Conservation (phyloP, 257 asterid genomes). For the Solanum paucissectum region DNA sequence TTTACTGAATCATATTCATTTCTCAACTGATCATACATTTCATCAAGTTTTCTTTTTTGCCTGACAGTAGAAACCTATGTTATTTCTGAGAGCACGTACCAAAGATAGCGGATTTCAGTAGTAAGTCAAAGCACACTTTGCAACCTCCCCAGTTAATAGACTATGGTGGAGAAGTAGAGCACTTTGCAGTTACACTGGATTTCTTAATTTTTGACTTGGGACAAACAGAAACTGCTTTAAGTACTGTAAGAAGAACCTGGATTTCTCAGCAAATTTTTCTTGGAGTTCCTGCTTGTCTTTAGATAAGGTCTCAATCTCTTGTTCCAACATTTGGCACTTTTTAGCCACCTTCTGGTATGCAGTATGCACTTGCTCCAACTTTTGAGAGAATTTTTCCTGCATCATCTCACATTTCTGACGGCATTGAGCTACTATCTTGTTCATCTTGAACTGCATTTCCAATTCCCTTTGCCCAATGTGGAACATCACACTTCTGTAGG, state of each 20-base stretch:
- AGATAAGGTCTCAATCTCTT: conserved; percentile 62
- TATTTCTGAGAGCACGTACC: background rate
- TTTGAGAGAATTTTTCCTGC: conserved; percentile 84
- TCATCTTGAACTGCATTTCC: conserved; percentile 87
- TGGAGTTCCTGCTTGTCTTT: conserved; percentile 93
- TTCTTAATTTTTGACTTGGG: background rate
- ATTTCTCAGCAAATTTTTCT: conserved; percentile 83
- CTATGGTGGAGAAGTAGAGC: background rate
- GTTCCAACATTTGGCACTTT: conserved; percentile 88
- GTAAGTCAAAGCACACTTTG: background rate
- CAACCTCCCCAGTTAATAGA: background rate
- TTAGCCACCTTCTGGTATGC: conserved; percentile 82
- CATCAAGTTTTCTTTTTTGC: conserved; percentile 98
- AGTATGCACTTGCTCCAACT: conserved; percentile 72
- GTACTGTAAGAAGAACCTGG: conserved; percentile 35
- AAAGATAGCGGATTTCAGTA: background rate
- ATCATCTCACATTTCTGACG: conserved; percentile 78
- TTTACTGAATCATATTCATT: conserved; percentile 66
- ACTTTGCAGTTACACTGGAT: background rate
- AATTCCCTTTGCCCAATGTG: conserved; percentile 79
- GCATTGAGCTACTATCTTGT: conserved; percentile 61
- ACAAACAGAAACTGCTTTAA: background rate
- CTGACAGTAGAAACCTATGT: conserved; percentile 27
- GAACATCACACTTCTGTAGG: conserved; percentile 65
- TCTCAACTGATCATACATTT: conserved; percentile 89